Evolutionary conservation across 1,284 basidiomycete genomes (phyloP), one percentile per base, ranked within the genome.

Genomic region (Apiotrichum sp.): DNA sequence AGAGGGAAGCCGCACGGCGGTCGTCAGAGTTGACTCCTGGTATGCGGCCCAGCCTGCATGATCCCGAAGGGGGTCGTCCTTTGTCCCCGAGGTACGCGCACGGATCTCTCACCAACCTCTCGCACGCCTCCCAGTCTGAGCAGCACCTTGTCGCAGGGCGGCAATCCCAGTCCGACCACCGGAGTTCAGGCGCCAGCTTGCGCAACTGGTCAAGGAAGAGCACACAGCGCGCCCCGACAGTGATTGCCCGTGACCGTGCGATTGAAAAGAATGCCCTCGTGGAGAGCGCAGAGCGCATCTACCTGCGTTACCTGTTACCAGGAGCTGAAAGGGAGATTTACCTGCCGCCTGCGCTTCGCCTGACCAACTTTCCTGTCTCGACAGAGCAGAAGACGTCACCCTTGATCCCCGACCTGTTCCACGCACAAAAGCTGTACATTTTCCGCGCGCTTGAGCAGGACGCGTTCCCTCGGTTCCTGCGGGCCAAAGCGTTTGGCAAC

Each of bases 371-470:
- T 64, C 80, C 80, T n/a, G 74, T 78, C 50, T 75, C 77, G 13
- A 78, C 81, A 41, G 88, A 93, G 72, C 76, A 85, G 47, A 84
- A 82, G 53, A 80, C 89, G 80, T 97, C 81, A 86, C 93, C 70
- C 1, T 86, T 90, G 62, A 86, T 98, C 44, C 93, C 95, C 9
- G 95, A 98, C 74, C 88, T 98, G 80, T 98, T 97, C 79, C 91
- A 98, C 72, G 79, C 86, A 2, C 95, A 98, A 78, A 98, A 98
- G 79, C 90, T 96, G 70, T 97, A 96, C 71, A 92, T 93, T 69
- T 96, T 95, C 81, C 83, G 90, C 53, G 91, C 91, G 4, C 95
- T 97, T 86, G 93, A 97, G 73, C 88, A 93, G 75, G 93, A 97
- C 69, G 89, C 90, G n/a, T 98, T 95, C 80, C 91, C 92, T 46